These are phyloP conservation scores for Amphirosellinia nigrospora DNA, from an alignment of 495 filamentous ascomycete species.

Conservation along the genomic window DNA sequence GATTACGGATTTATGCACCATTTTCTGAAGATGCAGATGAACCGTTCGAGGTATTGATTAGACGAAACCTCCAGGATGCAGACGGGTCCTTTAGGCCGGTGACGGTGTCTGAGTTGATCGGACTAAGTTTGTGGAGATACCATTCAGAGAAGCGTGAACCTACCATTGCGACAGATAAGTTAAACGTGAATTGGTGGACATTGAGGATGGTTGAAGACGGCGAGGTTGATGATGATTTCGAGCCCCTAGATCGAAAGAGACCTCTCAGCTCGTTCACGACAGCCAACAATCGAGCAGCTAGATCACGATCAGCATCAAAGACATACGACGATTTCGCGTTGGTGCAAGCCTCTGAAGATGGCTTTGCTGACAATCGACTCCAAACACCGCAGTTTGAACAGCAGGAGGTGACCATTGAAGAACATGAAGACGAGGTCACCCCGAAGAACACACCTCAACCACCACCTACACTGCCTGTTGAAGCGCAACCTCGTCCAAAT, in stretches of 20 bases:
- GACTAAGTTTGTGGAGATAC: slow-evolving; percentile 86
- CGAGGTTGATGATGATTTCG: slow-evolving; percentile 96
- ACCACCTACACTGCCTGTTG: slow-evolving; percentile 38
- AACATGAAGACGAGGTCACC: slow-evolving; percentile 45
- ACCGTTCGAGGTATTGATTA: slow-evolving; percentile 78
- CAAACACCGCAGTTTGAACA: slow-evolving; percentile 72
- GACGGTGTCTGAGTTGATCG: slow-evolving; percentile 89
- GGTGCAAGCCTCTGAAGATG: slow-evolving; percentile 76
- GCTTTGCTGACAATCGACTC: slow-evolving; percentile 78
- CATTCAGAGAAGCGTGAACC: slow-evolving; percentile 81
- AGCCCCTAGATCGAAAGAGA: slow-evolving; percentile 78
- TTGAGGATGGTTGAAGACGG: slow-evolving; percentile 91
- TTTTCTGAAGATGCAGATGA: slow-evolving; percentile 74
- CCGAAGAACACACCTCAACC: slow-evolving; percentile 54
- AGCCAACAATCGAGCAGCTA: slow-evolving; percentile 76
- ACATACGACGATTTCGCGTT: slow-evolving; percentile 94
- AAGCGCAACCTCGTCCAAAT: slow-evolving; percentile 55
- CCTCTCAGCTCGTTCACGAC: slow-evolving; percentile 86
- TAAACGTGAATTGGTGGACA: slow-evolving; percentile 91
- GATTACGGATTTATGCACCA: slow-evolving; percentile 85
- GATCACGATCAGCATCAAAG: slow-evolving; percentile 76
- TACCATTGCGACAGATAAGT: slow-evolving; percentile 66
- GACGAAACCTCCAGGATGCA: slow-evolving; percentile 74
- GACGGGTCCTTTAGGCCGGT: slow-evolving; percentile 67
- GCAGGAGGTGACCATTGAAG: slow-evolving; percentile 48